Conservation (phyloP, 139 green algal species). For the Astrephomene gubernaculifera region DNA sequence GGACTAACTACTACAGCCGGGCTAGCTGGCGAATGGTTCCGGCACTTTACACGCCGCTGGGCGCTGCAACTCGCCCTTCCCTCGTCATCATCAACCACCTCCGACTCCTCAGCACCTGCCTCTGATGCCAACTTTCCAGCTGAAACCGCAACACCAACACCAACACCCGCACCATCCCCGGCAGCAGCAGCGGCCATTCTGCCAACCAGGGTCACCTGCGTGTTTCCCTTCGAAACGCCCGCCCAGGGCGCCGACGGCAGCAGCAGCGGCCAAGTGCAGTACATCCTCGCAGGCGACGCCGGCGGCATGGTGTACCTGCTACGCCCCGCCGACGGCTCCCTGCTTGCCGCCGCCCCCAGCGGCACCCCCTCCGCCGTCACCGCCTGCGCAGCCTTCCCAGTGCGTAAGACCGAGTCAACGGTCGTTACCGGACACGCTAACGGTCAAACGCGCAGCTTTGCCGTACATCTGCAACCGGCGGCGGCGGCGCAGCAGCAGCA, state of each 20-base stretch:
- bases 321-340: slow-evolving; percentile 16
- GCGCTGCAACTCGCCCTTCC: not conserved
- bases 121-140: no score
- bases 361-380: slow-evolving; percentile 48
- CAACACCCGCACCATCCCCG: no score
- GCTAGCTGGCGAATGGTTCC: slow-evolving; percentile 20
- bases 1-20: no score
- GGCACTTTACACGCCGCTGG: not conserved
- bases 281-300: slow-evolving; percentile 36
- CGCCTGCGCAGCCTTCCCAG: slow-evolving; percentile 37
- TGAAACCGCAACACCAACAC: no score
- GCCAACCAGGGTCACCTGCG: slow-evolving; percentile 40
- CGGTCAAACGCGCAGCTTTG: slow-evolving; percentile 54
- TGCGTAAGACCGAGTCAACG: slow-evolving; percentile 39
- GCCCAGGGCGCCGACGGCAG: not conserved
- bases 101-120: no score
- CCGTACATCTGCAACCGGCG: not conserved
- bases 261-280: slow-evolving; percentile 11
- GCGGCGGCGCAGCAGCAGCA: not conserved
- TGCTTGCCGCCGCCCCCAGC: slow-evolving; percentile 39
- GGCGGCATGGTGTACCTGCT: slow-evolving; percentile 48
- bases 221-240: slow-evolving; percentile 15
- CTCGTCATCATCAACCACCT: no score
- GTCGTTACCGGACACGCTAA: slow-evolving; percentile 59
- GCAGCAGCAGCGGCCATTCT: no score